These are phyloP conservation scores for Stachybotrys elegans DNA, from an alignment of 2,329 filamentous ascomycete genomes.

Conservation along the genomic window DNA sequence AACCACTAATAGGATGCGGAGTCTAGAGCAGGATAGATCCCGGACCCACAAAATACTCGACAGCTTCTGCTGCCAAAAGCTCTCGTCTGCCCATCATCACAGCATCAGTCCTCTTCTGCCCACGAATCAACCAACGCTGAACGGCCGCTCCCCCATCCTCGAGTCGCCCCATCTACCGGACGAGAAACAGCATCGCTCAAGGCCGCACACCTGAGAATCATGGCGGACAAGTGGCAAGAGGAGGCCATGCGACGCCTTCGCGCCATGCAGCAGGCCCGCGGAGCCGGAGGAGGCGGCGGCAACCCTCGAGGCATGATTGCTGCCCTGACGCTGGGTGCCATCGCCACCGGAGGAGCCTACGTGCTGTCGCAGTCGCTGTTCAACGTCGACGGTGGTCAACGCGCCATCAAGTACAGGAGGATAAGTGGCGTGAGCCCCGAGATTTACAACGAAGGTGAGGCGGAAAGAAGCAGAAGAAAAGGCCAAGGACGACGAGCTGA, in stretches of 20 bases:
- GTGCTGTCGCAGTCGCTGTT: slow-evolving; percentile 59
- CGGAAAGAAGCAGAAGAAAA: background rate
- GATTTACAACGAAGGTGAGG: slow-evolving; percentile 86
- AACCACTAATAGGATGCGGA: no score
- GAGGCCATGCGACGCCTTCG: slow-evolving; percentile 47
- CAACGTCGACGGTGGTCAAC: slow-evolving; percentile 95
- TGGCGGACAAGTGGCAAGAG: slow-evolving; percentile 39
- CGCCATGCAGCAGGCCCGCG: slow-evolving; percentile 39
- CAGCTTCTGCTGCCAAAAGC: no score
- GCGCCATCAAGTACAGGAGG: slow-evolving; percentile 97
- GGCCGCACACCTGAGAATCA: slow-evolving; percentile 12
- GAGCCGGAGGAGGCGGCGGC: slow-evolving; percentile 37
- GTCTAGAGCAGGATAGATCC: no score
- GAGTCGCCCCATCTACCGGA: no score
- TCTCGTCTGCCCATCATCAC: no score
- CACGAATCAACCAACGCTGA: no score
- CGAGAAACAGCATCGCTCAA: no score
- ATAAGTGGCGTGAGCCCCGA: slow-evolving; percentile 90
- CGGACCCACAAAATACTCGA: no score
- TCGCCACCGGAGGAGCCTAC: slow-evolving; percentile 45
- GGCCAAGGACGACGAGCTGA: background rate
- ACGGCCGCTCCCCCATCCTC: no score
- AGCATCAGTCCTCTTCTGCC: no score
- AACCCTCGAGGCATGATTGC: slow-evolving; percentile 33
- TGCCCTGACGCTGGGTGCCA: slow-evolving; percentile 33